Evolutionary conservation across 2,329 filamentous ascomycete species (phyloP), one percentile per base, ranked within the genome.

Genomic region (Exophiala sp.): DNA sequence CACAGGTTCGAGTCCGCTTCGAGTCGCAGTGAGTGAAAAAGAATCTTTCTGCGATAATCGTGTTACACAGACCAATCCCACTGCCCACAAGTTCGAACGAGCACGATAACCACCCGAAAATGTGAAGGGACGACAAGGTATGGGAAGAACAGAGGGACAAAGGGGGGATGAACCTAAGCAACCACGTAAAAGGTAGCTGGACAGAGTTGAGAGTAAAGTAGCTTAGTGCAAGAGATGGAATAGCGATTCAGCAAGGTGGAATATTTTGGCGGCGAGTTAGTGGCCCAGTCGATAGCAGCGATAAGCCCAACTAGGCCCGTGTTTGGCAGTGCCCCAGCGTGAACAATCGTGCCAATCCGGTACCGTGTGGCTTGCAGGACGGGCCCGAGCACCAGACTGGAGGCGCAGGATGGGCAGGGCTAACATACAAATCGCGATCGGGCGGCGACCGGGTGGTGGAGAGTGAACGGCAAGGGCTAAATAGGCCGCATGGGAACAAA

Each of bases 311-410:
- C 48, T 55, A 52, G 54, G 55, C 52, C 55, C 48, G 54, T 55
- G 52, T 58, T 54, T 60, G 54, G 57, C 54, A 54, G 33, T 48
- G 48, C 45, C 49, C 59, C 44, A 59, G 58, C 52, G 49, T 55
- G 59, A 54, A 55, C 56, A 57, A 61, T 59, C 59, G 59, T 52
- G 59, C 59, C 59, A 60, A 63, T 60, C 59, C 59, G 54, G 44
- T 32, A 43, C 45, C 46, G 50, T 54, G 61, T 62, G 62, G 62
- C 62, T 59, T 62, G 54, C 58, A 62, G 54, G 52, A 51, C 42
- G 55, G 52, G 50, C 54, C 58, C 45, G 46, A 53, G 50, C 52
- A 58, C 47, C 52, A 54, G 56, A 50, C 50, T 61, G 58, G 53
- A 55, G 55, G 56, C 52, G 47, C 45, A 54, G 41, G 53, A 49